Evolutionary conservation across 2,329 filamentous ascomycete genomes (phyloP).

Genomic region (Venturia oleaginea): DNA sequence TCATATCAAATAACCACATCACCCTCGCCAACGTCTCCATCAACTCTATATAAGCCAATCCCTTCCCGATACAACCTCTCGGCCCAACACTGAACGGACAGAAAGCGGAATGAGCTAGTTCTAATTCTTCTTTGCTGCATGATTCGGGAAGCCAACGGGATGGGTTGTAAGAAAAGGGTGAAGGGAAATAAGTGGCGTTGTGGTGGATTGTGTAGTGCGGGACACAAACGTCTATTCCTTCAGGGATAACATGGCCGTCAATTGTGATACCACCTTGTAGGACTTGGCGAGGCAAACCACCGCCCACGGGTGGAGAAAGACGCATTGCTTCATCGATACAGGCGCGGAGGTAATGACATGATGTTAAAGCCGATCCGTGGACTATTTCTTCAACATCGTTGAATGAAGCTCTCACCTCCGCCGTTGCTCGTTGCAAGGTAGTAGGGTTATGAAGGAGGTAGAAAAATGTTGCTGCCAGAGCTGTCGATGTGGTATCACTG

Average conservation of each 20-base stretch:
- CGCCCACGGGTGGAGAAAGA: slow-evolving; percentile 31
- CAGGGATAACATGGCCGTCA: slow-evolving; percentile 28
- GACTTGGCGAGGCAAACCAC: slow-evolving; percentile 29
- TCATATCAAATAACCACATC: slow-evolving; percentile 52
- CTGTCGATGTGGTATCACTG: slow-evolving; percentile 36
- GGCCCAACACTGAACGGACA: slow-evolving; percentile 66
- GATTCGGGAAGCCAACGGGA: slow-evolving; percentile 30
- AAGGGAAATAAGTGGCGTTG: slow-evolving; percentile 29
- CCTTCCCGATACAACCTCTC: slow-evolving; percentile 64
- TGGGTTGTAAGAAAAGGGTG: slow-evolving; percentile 29
- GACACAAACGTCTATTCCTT: slow-evolving; percentile 28
- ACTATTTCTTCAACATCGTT: slow-evolving; percentile 30
- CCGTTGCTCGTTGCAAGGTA: slow-evolving; percentile 24
- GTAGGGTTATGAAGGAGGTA: slow-evolving; percentile 34
- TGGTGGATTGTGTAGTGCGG: slow-evolving; percentile 31
- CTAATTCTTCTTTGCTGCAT: slow-evolving; percentile 6
- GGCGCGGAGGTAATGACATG: slow-evolving; percentile 28
- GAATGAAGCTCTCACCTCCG: slow-evolving; percentile 27
- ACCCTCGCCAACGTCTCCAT: slow-evolving; percentile 52
- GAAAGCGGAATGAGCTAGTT: slow-evolving; percentile 55
- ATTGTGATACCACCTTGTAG: slow-evolving; percentile 30
- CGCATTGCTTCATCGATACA: slow-evolving; percentile 34
- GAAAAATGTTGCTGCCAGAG: slow-evolving; percentile 33
- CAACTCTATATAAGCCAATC: slow-evolving; percentile 59
- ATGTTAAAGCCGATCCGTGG: slow-evolving; percentile 25